Evolutionary conservation across 257 asterid genomes (phyloP), one percentile per base, ranked within the genome.

Genomic region (Nicotiana benthamiana): DNA sequence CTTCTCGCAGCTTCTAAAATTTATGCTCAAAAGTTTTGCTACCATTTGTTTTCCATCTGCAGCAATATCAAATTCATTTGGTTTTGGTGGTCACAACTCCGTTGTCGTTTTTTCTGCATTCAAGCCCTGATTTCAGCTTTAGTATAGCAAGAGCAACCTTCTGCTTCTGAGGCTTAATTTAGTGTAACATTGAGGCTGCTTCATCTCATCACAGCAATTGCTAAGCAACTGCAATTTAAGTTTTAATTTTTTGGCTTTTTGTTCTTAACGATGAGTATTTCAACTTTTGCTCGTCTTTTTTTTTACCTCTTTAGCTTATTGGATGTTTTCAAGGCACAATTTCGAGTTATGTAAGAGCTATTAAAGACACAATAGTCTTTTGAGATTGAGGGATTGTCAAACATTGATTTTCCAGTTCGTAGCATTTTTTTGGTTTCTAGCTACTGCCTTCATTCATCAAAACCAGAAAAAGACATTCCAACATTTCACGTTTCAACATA

Each of bases 21-120:
- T 4, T 36, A 68, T 68, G 30, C 52, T 68, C 56, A n/a, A 68
- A 3, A 32, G n/a, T 15, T 9, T 65, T 32, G 8, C 53, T 67
- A n/a, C 22, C 77, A 70, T 70, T 40, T 72, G 51, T 28, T 62
- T 24, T 70, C 77, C 62, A 12, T 52, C 12, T 88, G 92, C 98
- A 93, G 98, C 87, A 72, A 93, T 93, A 81, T 90, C 98, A 57
- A 93, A 93, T 72, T 91, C 98, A 63, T 91, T 91, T 46, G 97
- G 98, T 79, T 91, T 91, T 82, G 96, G 97, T 26, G 97, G 96
- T 57, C 98, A 93, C 89, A 92, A 93, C 86, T 93, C 97, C 4
- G 96, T 88, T 15, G 92, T 89, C 30, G 93, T 84, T 11, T 92
- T 93, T 85, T 87, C 96, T 22, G 96, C 93, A 75, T 91, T 88